Evolutionary conservation across 495 filamentous ascomycete species (phyloP), one percentile per base, ranked within the genome.

Genomic region (Daldinia concentrica): DNA sequence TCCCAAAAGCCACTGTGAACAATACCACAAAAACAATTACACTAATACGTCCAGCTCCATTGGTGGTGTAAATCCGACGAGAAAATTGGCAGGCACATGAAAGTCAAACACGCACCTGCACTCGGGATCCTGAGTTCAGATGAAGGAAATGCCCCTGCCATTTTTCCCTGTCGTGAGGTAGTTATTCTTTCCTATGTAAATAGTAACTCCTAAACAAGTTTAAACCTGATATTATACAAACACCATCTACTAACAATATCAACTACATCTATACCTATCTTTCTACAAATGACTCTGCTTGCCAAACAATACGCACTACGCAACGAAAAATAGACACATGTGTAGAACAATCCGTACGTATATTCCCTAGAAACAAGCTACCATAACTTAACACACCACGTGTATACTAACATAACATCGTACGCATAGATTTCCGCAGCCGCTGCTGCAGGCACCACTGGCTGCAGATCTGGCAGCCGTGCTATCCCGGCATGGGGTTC

Each of bases 381-480:
- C n/a, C 5, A 32, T 32, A 32, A 32, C 0, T 9, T 32, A 9
- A 9, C 30, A 32, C 7, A 1, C 30, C 8, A 27, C 4, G 8
- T 11, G 11, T 32, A 15, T 54, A 41, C 48, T 58, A 7, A 54
- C 48, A 41, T 7, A 12, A 2, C 29, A 29, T 19, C 26, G n/a
- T n/a, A n/a, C 24, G 77, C 69, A 63, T 63, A 43, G 72, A 74
- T 39, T 78, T 76, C 74, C 79, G 75, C 74, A 76, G 71, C 65
- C 79, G 78, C 63, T 62, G 43, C 69, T 85, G 82, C 76, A 41
- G 64, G 4, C 80, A 81, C 75, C 74, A 74, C 64, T 85, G 81
- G 82, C 74, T 77, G 41, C 56, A 67, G 50, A 76, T 84, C 69
- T 41, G 64, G 0, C 14, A 29, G 8, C 76, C 79, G 9, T 85